These are phyloP conservation scores for Aureobasidium leucospermi DNA, from an alignment of 2,329 filamentous ascomycete genomes.

Conservation along the genomic window DNA sequence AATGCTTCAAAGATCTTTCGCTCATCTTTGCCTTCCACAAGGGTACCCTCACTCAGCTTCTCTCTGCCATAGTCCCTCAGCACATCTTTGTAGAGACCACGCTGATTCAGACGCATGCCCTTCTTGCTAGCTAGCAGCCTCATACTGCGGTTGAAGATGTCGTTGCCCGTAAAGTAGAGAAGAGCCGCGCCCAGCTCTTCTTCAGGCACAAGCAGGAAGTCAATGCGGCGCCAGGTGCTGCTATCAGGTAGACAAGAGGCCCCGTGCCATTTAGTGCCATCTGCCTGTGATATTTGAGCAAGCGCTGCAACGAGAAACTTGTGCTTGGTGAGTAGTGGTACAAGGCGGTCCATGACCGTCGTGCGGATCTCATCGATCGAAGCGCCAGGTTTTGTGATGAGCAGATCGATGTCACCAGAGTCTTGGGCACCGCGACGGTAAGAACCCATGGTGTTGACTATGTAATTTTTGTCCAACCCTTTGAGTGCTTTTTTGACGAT, in stretches of 20 bases:
- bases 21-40: constrained; percentile 71
- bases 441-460: constrained; percentile 72
- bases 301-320: constrained; percentile 66
- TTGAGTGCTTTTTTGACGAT: constrained; percentile 55
- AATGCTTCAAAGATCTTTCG: constrained; percentile 72
- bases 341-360: constrained; percentile 56
- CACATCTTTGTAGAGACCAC: constrained; percentile 67
- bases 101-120: constrained; percentile 77
- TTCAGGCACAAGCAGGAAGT: constrained; percentile 75
- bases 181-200: constrained; percentile 74
- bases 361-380: constrained; percentile 50
- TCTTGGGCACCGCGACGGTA: constrained; percentile 70
- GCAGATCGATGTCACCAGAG: constrained; percentile 77
- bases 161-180: constrained; percentile 94
- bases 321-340: constrained; percentile 51
- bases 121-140: constrained; percentile 72
- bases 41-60: constrained; percentile 58
- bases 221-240: constrained; percentile 69
- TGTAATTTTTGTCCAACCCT: constrained; percentile 54
- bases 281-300: constrained; percentile 43
- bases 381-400: constrained; percentile 65
- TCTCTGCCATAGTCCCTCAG: constrained; percentile 50
- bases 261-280: constrained; percentile 81
- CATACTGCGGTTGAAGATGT: constrained; percentile 87
- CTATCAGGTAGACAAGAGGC: constrained; percentile 63